Percentiles rank a stretch among this genome's conserved stretches.
Conservation (phyloP, 2,329 filamentous ascomycete species). For the Myriosclerotinia scirpicola region DNA sequence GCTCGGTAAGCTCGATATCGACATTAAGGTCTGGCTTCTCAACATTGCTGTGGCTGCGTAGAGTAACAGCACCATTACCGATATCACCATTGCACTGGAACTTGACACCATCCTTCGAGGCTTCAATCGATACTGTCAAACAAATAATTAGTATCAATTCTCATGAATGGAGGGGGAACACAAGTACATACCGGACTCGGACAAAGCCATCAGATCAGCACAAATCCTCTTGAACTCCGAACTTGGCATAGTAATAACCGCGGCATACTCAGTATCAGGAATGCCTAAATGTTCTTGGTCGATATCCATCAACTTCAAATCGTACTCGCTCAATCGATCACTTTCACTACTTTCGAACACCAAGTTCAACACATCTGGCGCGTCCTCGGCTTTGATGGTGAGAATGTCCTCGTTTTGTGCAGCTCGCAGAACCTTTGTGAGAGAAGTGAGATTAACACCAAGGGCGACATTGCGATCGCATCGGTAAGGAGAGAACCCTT, state of each 20-base stretch:
- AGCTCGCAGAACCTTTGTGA: constrained; percentile 95
- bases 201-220: constrained; percentile 85
- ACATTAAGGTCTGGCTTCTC: constrained; percentile 87
- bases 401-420: constrained; percentile 93
- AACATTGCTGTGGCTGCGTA: constrained; percentile 83
- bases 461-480: constrained; percentile 99
- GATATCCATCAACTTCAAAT: constrained; percentile 99
- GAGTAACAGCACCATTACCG: constrained; percentile 88
- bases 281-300: constrained; percentile 99
- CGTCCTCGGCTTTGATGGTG: constrained; percentile 96
- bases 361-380: constrained; percentile 92
- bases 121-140: constrained; percentile 84
- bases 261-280: constrained; percentile 96
- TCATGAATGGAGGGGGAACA: background rate
- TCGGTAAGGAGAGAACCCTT: constrained; percentile 90
- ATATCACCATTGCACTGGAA: constrained; percentile 94
- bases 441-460: constrained; percentile 91
- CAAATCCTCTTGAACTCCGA: constrained; percentile 93
- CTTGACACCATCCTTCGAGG: constrained; percentile 94
- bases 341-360: constrained; percentile 87
- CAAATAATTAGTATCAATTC: constrained; percentile 27
- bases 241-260: constrained; percentile 85
- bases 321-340: constrained; percentile 96
- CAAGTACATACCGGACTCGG: constrained; percentile 77
- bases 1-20: constrained; percentile 86